Evolutionary conservation across 2,329 filamentous ascomycete species (phyloP).

Genomic region (Clarireedia sp.): DNA sequence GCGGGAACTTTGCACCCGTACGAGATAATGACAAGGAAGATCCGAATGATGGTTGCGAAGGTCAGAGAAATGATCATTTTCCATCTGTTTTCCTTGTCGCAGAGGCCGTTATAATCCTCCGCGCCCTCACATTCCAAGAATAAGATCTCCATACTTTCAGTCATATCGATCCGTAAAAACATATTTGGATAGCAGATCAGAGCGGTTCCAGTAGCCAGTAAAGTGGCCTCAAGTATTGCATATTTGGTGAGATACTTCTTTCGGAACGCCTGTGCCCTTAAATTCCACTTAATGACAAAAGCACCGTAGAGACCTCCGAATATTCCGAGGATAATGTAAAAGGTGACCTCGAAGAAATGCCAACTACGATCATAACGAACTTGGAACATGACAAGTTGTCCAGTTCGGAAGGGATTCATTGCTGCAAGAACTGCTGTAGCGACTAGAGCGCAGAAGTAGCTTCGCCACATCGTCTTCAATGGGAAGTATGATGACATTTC

Average conservation of each 20-base stretch:
- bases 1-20: constrained; percentile 98
- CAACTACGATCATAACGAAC: constrained; percentile 91
- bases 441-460: constrained; percentile 94
- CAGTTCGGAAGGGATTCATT: constrained; percentile 96
- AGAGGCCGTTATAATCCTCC: constrained; percentile 84
- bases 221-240: constrained; percentile 76
- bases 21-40: constrained; percentile 84
- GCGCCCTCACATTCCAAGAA: constrained; percentile 88
- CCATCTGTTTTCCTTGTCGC: constrained; percentile 69
- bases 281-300: constrained; percentile 96
- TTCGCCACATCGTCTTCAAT: constrained; percentile 94
- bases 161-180: constrained; percentile 96
- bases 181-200: constrained; percentile 95
- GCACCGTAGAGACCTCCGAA: constrained; percentile 95
- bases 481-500: constrained; percentile 98
- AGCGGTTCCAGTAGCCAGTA: constrained; percentile 76
- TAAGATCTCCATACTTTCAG: constrained; percentile 96
- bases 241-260: constrained; percentile 85
- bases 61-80: constrained; percentile 71
- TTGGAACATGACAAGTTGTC: constrained; percentile 98
- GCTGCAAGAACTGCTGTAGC: constrained; percentile 86
- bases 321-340: constrained; percentile 83
- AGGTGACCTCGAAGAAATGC: constrained; percentile 95
- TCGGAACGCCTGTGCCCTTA: constrained; percentile 82
- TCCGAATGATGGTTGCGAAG: constrained; percentile 71